A percentile compares a stretch with the other conserved stretches of the same genome.
Evolutionary conservation across 2,329 filamentous ascomycete genomes (phyloP).

Genomic region (Colletotrichum sp.): DNA sequence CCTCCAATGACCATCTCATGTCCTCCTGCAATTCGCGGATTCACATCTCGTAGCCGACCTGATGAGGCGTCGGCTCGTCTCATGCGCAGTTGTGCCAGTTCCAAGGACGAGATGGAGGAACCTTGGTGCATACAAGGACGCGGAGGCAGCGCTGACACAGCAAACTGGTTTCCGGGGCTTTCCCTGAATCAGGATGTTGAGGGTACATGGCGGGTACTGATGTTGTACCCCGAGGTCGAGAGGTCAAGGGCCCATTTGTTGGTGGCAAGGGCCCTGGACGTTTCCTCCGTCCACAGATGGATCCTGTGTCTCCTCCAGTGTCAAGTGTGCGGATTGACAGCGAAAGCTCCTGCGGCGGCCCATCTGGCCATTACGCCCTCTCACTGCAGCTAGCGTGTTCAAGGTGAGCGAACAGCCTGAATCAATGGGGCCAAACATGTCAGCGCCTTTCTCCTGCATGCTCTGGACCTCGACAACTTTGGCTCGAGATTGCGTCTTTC

Average conservation of each 20-base stretch:
- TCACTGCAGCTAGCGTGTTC: constrained; percentile 9
- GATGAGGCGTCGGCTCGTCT: not conserved
- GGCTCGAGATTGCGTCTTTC: not conserved
- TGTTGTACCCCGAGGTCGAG: not conserved
- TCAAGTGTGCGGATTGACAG: not conserved
- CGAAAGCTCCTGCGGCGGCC: not conserved
- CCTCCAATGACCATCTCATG: not conserved
- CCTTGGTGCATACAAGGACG: not conserved
- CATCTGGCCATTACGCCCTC: not conserved
- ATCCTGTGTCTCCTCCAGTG: not conserved
- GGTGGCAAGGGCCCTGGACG: not conserved
- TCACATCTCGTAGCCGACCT: not conserved
- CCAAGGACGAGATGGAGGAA: not conserved
- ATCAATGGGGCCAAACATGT: not conserved
- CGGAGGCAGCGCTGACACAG: not conserved
- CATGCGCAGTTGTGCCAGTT: not conserved
- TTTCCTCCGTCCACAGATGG: not conserved
- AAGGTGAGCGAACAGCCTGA: not conserved
- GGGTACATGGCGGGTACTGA: constrained; percentile 4
- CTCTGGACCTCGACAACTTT: not conserved
- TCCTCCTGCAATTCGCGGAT: not conserved
- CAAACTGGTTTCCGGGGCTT: not conserved
- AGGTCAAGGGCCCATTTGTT: not conserved
- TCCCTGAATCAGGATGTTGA: not conserved
- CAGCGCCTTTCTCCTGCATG: not conserved